Conservation (phyloP, 768 basidiomycete genomes). For the Macrolepiota fuliginosa region DNA sequence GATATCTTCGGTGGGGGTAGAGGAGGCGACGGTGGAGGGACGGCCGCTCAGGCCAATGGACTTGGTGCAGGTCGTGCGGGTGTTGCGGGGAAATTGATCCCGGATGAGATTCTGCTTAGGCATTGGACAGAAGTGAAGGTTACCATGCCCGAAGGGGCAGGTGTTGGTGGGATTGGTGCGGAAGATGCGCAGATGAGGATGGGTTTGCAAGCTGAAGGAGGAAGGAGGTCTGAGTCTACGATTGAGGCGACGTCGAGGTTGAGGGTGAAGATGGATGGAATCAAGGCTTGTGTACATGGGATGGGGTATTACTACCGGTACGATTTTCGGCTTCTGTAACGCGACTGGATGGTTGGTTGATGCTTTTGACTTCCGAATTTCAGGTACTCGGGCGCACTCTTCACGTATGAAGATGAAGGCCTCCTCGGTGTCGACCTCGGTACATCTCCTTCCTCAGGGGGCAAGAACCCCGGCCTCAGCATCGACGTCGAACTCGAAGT, state of each 20-base stretch:
- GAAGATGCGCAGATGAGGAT: slow-evolving; percentile 15
- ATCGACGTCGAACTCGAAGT: slow-evolving; percentile 31
- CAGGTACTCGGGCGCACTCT: slow-evolving; percentile 16
- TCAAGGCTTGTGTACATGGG: slow-evolving; percentile 28
- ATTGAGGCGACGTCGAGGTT: slow-evolving; percentile 24
- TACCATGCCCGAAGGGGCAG: slow-evolving; percentile 24
- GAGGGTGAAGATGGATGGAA: slow-evolving; percentile 31
- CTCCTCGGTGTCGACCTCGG: slow-evolving; percentile 34
- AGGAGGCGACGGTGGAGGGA: slow-evolving; percentile 2
- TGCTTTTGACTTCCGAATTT: not conserved
- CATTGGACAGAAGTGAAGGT: slow-evolving; percentile 34
- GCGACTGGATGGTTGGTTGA: too few species aligned
- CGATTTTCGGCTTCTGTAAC: not conserved
- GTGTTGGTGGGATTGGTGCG: not conserved
- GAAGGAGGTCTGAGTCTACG: slow-evolving; percentile 11
- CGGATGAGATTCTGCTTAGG: slow-evolving; percentile 31
- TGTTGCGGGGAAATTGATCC: slow-evolving; percentile 26
- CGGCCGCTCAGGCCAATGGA: too few species aligned
- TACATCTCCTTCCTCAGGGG: slow-evolving; percentile 6
- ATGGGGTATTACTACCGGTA: slow-evolving; percentile 38
- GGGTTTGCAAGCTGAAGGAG: not conserved
- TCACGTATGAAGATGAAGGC: slow-evolving; percentile 37
- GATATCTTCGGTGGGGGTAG: not conserved
- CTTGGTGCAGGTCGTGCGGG: not conserved
- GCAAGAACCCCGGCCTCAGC: slow-evolving; percentile 23